These are phyloP conservation scores for Marasmius oreades DNA, from an alignment of 1,284 basidiomycete species.

Conservation along the genomic window DNA sequence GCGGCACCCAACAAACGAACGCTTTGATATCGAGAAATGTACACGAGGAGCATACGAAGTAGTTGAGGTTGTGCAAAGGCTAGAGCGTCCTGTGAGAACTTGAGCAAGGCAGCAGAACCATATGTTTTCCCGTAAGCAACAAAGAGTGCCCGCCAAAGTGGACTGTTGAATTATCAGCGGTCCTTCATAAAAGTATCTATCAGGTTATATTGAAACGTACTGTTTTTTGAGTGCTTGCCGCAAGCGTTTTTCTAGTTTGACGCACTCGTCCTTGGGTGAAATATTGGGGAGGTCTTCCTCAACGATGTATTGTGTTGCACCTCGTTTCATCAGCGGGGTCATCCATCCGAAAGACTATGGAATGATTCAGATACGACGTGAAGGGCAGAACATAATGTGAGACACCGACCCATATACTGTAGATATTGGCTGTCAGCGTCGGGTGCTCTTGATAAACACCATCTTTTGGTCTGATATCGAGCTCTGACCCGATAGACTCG, in stretches of 20 bases:
- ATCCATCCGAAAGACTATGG: constrained; percentile 72
- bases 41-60: constrained; percentile 76
- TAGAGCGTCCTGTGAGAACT: constrained; percentile 76
- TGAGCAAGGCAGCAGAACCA: constrained; percentile 62
- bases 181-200: not conserved
- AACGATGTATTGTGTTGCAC: constrained; percentile 58
- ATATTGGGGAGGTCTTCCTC: constrained; percentile 77
- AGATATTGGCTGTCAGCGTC: constrained; percentile 80
- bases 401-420: constrained; percentile 54
- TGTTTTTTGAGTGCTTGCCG: constrained; percentile 57
- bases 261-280: constrained; percentile 67
- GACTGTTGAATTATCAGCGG: constrained; percentile 30
- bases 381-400: not conserved
- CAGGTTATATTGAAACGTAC: constrained; percentile 31
- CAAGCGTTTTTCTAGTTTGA: constrained; percentile 66
- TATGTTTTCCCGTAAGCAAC: constrained; percentile 81
- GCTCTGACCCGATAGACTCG: constrained; percentile 74
- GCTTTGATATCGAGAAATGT: constrained; percentile 74
- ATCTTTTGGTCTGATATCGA: constrained; percentile 34
- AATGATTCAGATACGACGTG: not conserved
- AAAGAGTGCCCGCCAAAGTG: constrained; percentile 72
- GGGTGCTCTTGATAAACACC: constrained; percentile 63
- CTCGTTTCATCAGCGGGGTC: constrained; percentile 73
- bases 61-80: constrained; percentile 90
- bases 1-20: constrained; percentile 31